A percentile compares a stretch with the other conserved stretches of the same genome.
Evolutionary conservation across 2,329 filamentous ascomycete genomes (phyloP).

Genomic region (Dryadomyces sulphureus): DNA sequence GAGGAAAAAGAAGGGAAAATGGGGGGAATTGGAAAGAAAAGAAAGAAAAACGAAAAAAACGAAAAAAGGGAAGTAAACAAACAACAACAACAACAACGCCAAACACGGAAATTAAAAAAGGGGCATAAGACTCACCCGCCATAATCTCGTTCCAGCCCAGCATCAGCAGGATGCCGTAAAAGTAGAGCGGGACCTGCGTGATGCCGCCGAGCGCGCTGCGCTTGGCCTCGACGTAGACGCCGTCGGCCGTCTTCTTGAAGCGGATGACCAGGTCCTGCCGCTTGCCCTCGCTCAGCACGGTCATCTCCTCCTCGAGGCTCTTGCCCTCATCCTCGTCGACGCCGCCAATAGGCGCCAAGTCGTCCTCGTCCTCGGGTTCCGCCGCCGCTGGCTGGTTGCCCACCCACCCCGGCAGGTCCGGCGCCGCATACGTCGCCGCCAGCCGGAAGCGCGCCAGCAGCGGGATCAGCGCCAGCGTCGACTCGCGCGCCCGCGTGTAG

Average conservation of each 20-base stretch:
- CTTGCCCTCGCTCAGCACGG: constrained; percentile 79
- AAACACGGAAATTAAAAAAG: background rate
- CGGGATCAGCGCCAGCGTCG: constrained; percentile 79
- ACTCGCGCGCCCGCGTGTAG: constrained; percentile 85
- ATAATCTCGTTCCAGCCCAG: constrained; percentile 98
- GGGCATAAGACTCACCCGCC: constrained; percentile 49
- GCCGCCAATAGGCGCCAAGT: constrained; percentile 75
- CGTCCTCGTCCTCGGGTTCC: constrained; percentile 76
- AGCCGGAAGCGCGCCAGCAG: constrained; percentile 76
- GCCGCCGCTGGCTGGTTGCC: constrained; percentile 61
- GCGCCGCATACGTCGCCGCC: constrained; percentile 55
- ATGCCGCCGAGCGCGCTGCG: constrained; percentile 90
- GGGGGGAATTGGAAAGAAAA: too few relatives aligned
- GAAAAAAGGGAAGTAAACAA: too few relatives aligned
- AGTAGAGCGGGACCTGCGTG: constrained; percentile 85
- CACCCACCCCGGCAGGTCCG: constrained; percentile 74
- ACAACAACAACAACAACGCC: constrained; percentile 2
- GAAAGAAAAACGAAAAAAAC: too few relatives aligned
- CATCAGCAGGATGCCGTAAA: constrained; percentile 77
- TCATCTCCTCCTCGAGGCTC: constrained; percentile 92
- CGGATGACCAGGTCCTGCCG: constrained; percentile 80
- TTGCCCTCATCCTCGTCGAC: constrained; percentile 91
- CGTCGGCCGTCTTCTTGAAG: constrained; percentile 97
- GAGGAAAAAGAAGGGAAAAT: background rate
- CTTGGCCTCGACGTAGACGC: constrained; percentile 96